phyloP scores from a whole-genome alignment of 257 asterid genomes.

The Lavandula angustifolia region DNA sequence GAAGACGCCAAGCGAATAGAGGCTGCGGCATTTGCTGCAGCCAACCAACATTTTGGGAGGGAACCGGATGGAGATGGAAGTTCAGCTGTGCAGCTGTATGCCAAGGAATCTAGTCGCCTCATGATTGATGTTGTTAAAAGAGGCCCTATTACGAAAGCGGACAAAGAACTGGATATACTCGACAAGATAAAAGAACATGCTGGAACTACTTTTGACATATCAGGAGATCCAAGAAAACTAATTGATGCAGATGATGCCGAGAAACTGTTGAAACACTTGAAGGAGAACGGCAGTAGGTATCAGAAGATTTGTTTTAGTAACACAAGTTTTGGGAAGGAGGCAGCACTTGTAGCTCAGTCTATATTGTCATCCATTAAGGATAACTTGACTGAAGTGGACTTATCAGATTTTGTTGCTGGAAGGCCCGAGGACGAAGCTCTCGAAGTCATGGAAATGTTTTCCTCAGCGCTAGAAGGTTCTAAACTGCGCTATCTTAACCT shows the following conservation, averaged over 20 bases:
- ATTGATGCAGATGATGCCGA: conserved; percentile 65
- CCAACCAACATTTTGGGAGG: conserved; percentile 67
- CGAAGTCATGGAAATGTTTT: conserved; percentile 81
- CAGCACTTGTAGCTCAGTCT: conserved; percentile 73
- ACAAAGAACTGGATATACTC: conserved; percentile 43
- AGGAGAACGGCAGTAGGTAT: conserved; percentile 56
- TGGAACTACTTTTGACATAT: conserved; percentile 72
- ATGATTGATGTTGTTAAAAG: conserved; percentile 84
- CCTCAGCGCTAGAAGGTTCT: conserved; percentile 73
- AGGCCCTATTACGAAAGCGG: conserved; percentile 58
- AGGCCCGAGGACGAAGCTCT: conserved; percentile 85
- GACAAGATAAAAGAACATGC: conserved; percentile 47
- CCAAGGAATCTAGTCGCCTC: conserved; percentile 86
- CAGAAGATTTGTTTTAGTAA: conserved; percentile 86
- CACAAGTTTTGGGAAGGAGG: conserved; percentile 81
- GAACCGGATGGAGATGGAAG: conserved; percentile 90
- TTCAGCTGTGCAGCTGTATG: conserved; percentile 84
- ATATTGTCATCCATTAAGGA: conserved; percentile 64
- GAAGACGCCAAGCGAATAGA: conserved; percentile 78
- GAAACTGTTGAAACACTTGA: conserved; percentile 60
- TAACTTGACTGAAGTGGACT: conserved; percentile 76
- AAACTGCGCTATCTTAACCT: conserved; percentile 63
- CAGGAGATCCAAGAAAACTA: conserved; percentile 69
- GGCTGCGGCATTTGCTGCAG: conserved; percentile 60
- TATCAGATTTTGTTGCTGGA: conserved; percentile 92